phyloP scores from a whole-genome alignment of 371 early-diverging fungal genomes.

The Saksenaea oblongispora region DNA sequence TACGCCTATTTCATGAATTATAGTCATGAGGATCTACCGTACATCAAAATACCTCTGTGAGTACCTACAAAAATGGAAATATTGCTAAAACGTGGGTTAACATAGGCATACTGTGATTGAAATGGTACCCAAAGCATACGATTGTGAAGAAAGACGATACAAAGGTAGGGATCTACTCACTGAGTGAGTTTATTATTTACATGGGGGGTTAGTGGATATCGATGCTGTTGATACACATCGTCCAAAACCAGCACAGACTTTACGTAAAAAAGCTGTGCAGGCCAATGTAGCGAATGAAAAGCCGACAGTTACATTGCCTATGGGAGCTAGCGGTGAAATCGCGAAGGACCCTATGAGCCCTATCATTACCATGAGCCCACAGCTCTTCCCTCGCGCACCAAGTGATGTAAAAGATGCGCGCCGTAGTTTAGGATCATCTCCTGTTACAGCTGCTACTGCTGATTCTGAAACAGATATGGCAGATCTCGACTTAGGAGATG shows the following conservation, averaged over 20 bases:
- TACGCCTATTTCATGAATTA: conserved; percentile 93
- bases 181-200: background rate
- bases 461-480: conserved; percentile 16
- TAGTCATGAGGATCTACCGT: conserved; percentile 91
- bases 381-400: conserved; percentile 29
- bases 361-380: conserved; percentile 43
- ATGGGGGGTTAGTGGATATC: conserved; percentile 60
- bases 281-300: conserved; percentile 9
- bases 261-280: conserved; percentile 7
- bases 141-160: conserved; percentile 88
- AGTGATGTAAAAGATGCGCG: background rate
- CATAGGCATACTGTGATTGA: conserved; percentile 88
- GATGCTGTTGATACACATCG: conserved; percentile 89
- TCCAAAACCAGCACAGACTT: conserved; percentile 35
- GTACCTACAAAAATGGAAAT: background rate
- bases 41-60: conserved; percentile 89
- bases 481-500: conserved; percentile 23
- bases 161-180: conserved; percentile 37
- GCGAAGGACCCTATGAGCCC: conserved; percentile 46
- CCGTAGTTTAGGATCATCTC: background rate
- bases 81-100: background rate
- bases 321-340: conserved; percentile 50
- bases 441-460: background rate
- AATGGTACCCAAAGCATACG: conserved; percentile 93
- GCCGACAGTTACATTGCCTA: background rate